Base-by-base conservation (phyloP, 345 rosid species). In the Gossypioides kirkii region DNA sequence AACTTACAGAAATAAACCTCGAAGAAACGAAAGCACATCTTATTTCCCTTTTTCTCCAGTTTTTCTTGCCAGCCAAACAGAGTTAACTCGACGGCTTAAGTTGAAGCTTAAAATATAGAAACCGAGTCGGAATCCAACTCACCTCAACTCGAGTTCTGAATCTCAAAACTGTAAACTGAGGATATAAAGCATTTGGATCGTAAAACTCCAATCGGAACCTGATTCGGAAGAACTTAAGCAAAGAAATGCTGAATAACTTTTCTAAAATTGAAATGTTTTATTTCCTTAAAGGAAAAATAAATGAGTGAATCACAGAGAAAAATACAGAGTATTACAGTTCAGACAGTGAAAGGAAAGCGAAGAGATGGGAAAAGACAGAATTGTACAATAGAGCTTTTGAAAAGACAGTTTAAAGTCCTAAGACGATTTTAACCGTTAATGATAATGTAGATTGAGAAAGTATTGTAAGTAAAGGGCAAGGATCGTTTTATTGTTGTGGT, bases 21-120 rank as follows among this genome's bases (percentile, higher is more conserved):
- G 22, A 32, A 50, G 60, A 41, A 52, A 28, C 45, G 10, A 69
- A 20, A 72, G 67, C 2, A 1, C 11, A 17, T 38, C 3, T 46
- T 25, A 13, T 22, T 36, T 23, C 42, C 23, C n/a, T 8, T n/a
- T 54, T 18, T 16, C 11, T 10, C 45, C 4, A 11, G 0, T 0
- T 25, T 74, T 71, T 72, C 74, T 75, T 1, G 42, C 36, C 38
- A 14, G 64, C 73, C 76, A 58, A 70, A 74, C 76, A 47, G 76
- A 71, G 54, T 3, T 14, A 59, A 12, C 3, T 50, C 55, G 22
- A 49, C 17, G n/a, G 41, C 10, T 59, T 62, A 38, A 72, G 25
- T 54, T 50, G 43, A 60, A 54, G 47, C 25, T 66, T 53, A 12
- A 56, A 46, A 45, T 47, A 62, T 32, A 52, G 5, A 66, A 71